phyloP scores from a whole-genome alignment of 2,329 filamentous ascomycete species.

The Monosporascus cannonballus region DNA sequence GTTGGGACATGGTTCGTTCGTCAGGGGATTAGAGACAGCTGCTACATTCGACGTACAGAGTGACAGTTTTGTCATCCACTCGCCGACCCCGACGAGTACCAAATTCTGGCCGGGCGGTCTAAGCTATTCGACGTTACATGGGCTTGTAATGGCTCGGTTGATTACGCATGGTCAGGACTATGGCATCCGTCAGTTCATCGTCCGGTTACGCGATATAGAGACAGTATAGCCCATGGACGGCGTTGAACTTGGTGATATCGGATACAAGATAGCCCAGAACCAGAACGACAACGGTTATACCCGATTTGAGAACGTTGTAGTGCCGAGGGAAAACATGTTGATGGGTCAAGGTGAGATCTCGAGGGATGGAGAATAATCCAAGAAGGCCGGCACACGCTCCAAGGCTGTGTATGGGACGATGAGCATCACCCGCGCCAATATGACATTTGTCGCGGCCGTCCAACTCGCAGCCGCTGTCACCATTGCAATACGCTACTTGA shows the following conservation, averaged over 20 bases:
- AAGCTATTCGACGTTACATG: conserved; percentile 22
- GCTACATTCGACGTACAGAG: conserved; percentile 22
- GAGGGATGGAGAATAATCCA: conserved; percentile 23
- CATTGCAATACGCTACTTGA: conserved; percentile 28
- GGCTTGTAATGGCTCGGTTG: conserved; percentile 24
- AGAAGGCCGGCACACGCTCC: conserved; percentile 16
- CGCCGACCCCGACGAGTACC: conserved; percentile 19
- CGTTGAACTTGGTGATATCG: conserved; percentile 24
- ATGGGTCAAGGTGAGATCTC: conserved; percentile 20
- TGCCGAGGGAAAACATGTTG: conserved; percentile 28
- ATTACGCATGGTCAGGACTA: conserved; percentile 20
- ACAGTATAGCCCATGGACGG: conserved; percentile 18
- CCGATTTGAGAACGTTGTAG: conserved; percentile 25
- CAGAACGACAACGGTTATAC: conserved; percentile 28
- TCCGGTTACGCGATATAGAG: conserved; percentile 21
- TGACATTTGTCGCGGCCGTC: conserved; percentile 20
- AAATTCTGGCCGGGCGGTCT: conserved; percentile 27
- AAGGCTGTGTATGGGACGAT: conserved; percentile 29
- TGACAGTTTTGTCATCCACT: conserved; percentile 25
- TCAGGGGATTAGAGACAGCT: conserved; percentile 25
- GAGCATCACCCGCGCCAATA: conserved; percentile 24
- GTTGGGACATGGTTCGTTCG: conserved; percentile 25
- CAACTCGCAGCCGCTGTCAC: conserved; percentile 27
- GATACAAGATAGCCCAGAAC: conserved; percentile 19
- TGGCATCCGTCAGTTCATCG: conserved; percentile 24